Base-by-base conservation (phyloP, 768 basidiomycete species). In the Boletus vermiculosoides region DNA sequence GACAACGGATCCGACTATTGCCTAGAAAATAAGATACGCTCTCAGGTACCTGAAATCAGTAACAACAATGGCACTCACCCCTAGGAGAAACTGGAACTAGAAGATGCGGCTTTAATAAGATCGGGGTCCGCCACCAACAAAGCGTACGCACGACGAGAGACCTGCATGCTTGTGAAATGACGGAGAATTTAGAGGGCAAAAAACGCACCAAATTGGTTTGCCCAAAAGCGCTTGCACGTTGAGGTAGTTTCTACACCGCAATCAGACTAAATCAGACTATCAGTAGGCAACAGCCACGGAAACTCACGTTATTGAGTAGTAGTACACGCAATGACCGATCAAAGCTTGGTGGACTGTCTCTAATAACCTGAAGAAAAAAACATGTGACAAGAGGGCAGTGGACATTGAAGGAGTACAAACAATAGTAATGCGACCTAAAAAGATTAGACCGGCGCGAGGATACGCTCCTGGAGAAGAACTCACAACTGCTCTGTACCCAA, bases 251-350 rank as follows among this genome's bases (percentile, higher is more conserved):
- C 80, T 83, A 20, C 18, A 31, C 30, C 20, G 11, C 45, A 44
- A 47, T 67, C 25, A 62, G 44, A 57, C 45, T 11, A 36, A 44
- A 47, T 67, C 25, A 62, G 44, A 57, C 45, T 11, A 36, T 20
- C 41, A 25, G 25, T 18, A 8, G 22, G 18, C 20, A 30, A 23
- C 18, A 4, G 13, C 2, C 13, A 36, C 18, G 42, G 22, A 30
- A 18, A 71, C 83, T 54, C 66, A 84, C 85, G 75, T 75, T 62
- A 86, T 68, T 0, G 77, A 66, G 63, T 85, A 87, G 56, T 71
- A 80, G 62, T 87, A 86, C 28, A 83, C 69, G 11, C 73, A 68
- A 64, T 85, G 78, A 1, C 74, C 80, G 53, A 84, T 76, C 62
- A 86, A 76, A 6, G 68, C 68, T 64, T 84, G 79, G 61, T 86